A percentile compares a stretch with the other conserved stretches of the same genome.
Conservation (phyloP, 768 basidiomycete genomes). For the Cyclocybe cylindracea region DNA sequence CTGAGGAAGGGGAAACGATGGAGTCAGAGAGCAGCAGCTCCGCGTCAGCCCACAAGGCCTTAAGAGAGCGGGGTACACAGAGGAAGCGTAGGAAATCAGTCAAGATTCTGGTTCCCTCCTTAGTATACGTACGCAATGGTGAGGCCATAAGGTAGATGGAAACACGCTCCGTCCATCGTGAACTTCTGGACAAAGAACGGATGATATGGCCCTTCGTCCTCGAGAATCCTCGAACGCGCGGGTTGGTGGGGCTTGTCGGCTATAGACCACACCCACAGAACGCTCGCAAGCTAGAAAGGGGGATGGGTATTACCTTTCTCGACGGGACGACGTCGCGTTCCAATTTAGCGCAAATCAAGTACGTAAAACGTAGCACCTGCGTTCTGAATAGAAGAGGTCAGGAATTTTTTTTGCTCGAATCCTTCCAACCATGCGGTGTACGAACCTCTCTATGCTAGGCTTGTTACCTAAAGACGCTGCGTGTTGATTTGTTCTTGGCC, state of each 20-base stretch:
- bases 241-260: constrained; percentile 23
- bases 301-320: constrained; percentile 15
- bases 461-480: neutral
- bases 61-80: constrained; percentile 21
- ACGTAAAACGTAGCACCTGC: constrained; percentile 18
- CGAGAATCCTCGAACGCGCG: constrained; percentile 23
- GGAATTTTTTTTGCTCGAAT: constrained; percentile 9
- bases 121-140: constrained; percentile 21
- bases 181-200: constrained; percentile 23
- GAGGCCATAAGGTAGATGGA: constrained; percentile 21
- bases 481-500: no score
- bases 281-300: constrained; percentile 12
- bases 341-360: constrained; percentile 22
- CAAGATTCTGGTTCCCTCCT: constrained; percentile 19
- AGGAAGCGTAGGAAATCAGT: constrained; percentile 26
- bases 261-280: constrained; percentile 17
- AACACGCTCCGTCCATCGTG: constrained; percentile 12
- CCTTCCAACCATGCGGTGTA: constrained; percentile 10
- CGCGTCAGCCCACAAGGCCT: constrained; percentile 12
- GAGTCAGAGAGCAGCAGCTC: constrained; percentile 7
- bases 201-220: constrained; percentile 18
- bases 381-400: constrained; percentile 21
- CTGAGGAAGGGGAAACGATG: constrained; percentile 9
- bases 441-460: neutral
- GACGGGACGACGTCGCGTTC: constrained; percentile 15